phyloP scores from a whole-genome alignment of 2,329 filamentous ascomycete genomes.

The Cladosporium sp. region DNA sequence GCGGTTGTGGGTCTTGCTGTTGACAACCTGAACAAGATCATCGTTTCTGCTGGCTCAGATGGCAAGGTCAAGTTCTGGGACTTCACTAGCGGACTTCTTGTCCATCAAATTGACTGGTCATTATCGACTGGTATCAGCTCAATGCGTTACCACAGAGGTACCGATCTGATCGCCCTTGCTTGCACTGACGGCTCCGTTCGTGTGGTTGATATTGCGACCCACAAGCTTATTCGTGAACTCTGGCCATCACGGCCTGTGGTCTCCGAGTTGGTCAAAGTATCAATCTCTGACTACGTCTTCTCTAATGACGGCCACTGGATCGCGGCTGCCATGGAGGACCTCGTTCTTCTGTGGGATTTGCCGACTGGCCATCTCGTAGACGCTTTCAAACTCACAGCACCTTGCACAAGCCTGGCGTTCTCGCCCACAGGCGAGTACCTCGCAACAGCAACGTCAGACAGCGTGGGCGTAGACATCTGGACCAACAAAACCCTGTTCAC shows the following conservation, averaged over 20 bases:
- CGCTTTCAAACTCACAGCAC: slow-evolving; percentile 74
- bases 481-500: slow-evolving; percentile 91
- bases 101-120: slow-evolving; percentile 82
- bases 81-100: slow-evolving; percentile 76
- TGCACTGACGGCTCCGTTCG: slow-evolving; percentile 88
- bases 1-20: slow-evolving; percentile 83
- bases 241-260: slow-evolving; percentile 63
- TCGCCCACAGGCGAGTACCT: slow-evolving; percentile 89
- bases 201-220: slow-evolving; percentile 86
- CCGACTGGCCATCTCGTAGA: slow-evolving; percentile 95
- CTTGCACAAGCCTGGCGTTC: slow-evolving; percentile 83
- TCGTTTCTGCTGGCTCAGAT: slow-evolving; percentile 85
- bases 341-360: slow-evolving; percentile 86
- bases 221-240: slow-evolving; percentile 87
- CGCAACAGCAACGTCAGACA: slow-evolving; percentile 80
- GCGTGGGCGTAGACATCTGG: slow-evolving; percentile 91
- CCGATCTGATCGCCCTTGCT: slow-evolving; percentile 81
- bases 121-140: slow-evolving; percentile 73
- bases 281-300: slow-evolving; percentile 57
- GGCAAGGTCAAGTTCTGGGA: slow-evolving; percentile 98
- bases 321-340: slow-evolving; percentile 80
- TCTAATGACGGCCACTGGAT: slow-evolving; percentile 94
- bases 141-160: slow-evolving; percentile 77
- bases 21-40: slow-evolving; percentile 81
- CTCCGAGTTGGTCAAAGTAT: slow-evolving; percentile 24